Evolutionary conservation across 2,329 filamentous ascomycete genomes (phyloP).

Genomic region (Pseudocercospora pini-densiflorae): DNA sequence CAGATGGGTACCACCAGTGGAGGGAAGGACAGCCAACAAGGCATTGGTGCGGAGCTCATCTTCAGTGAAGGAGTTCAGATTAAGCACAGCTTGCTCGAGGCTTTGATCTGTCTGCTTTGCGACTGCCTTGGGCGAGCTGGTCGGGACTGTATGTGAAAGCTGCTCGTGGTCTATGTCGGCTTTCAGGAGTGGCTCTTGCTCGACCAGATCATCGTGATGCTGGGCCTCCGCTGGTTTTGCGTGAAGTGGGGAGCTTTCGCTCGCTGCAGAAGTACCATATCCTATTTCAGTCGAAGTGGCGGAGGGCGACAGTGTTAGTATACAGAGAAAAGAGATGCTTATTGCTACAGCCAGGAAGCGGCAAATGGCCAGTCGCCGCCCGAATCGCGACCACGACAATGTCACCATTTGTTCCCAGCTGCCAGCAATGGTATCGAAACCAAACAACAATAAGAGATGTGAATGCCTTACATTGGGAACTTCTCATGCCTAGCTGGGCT

Average conservation of each 20-base stretch:
- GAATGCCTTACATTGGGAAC: no score
- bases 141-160: neutral
- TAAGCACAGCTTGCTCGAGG: constrained; percentile 11
- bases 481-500: no score
- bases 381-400: neutral
- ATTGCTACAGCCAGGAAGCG: neutral
- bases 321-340: neutral
- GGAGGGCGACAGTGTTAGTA: neutral
- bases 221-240: neutral
- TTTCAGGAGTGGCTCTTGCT: neutral
- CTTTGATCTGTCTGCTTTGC: neutral
- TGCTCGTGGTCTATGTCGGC: neutral
- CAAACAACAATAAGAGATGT: neutral
- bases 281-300: neutral
- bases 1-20: constrained; percentile 20
- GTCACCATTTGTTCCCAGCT: neutral
- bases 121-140: neutral
- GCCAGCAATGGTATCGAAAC: neutral
- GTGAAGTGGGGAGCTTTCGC: neutral
- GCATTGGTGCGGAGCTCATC: constrained; percentile 22
- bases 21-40: constrained; percentile 20
- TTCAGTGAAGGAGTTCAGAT: constrained; percentile 9
- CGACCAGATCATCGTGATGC: neutral
- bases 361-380: neutral
- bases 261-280: no score